Evolutionary conservation across 805 yeast species (phyloP).

Genomic region (Yueomyces sinensis): DNA sequence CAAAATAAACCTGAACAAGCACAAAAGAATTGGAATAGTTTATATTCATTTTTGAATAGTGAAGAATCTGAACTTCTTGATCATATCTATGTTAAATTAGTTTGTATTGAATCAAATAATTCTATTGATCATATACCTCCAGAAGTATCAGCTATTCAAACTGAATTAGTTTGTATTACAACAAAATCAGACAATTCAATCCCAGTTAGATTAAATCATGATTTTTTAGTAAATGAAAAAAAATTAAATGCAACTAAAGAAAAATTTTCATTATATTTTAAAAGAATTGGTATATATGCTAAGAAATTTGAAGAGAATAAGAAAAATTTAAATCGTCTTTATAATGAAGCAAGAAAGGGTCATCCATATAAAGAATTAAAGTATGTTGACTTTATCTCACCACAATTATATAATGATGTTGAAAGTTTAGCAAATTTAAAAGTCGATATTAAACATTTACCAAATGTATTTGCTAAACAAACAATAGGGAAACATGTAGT

Average conservation of each 20-base stretch:
- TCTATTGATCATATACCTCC: constrained; percentile 16
- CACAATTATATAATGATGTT: constrained; percentile 17
- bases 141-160: constrained; percentile 12
- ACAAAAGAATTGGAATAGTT: constrained; percentile 19
- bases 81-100: constrained; percentile 15
- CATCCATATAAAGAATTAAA: constrained; percentile 11
- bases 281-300: constrained; percentile 6
- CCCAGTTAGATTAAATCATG: constrained; percentile 27
- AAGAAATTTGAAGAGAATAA: constrained; percentile 10
- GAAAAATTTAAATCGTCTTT: constrained; percentile 12
- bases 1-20: constrained; percentile 19
- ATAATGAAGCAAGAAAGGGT: constrained; percentile 6
- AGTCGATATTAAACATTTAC: constrained; percentile 7
- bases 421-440: constrained; percentile 18
- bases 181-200: constrained; percentile 22
- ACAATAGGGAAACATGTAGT: not conserved
- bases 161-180: constrained; percentile 22
- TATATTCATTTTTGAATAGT: constrained; percentile 13
- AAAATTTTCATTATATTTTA: not conserved
- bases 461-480: constrained; percentile 19
- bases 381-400: constrained; percentile 17
- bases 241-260: constrained; percentile 10
- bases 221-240: constrained; percentile 13
- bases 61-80: constrained; percentile 16
- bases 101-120: constrained; percentile 19